Evolutionary conservation across 495 filamentous ascomycete genomes (phyloP), one percentile per base, ranked within the genome.

Genomic region (Xylaria intraflava): DNA sequence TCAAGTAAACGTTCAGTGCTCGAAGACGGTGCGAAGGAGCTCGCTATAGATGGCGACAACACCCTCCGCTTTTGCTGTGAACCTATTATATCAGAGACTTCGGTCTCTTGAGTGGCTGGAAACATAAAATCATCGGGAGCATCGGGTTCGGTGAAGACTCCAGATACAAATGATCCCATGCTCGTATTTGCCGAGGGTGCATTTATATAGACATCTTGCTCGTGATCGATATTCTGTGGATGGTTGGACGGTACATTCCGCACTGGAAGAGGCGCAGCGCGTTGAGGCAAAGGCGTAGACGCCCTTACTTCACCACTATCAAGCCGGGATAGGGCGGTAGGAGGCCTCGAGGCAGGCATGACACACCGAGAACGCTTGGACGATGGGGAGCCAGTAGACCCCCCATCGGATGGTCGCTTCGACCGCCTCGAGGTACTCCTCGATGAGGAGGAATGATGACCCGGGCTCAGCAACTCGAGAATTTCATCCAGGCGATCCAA

Each of bases 21-120:
- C 0, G 58, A 64, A 12, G 63, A 66, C 10, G 53, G 55, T 17
- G 55, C 53, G 4, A 63, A 45, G 0, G 61, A 61, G 16, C 57
- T 51, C 36, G 52, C 56, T 29, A 58, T 42, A 16, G 63, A 64
- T 12, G 47, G 40, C 3, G 46, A 6, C 8, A 55, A 40, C 38
- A 39, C 45, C 39, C 56, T 60, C 43, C 41, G 30, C 29, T 38
- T 55, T 6, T 48, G 48, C 29, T 29, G 24, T 12, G 38, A 56
- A 17, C 54, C 62, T 6, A 56, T 57, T 2, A 33, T n/a, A 6
- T 57, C n/a, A 3, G 65, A 70, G 8, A 58, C 68, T 45, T 71
- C 67, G 0, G 59, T 67, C n/a, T 55, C 42, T 23, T 55, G 62
- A 44, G 55, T 49, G 9, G 36, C 30, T 30, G 58, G 23, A 10